Conservation (phyloP, 139 green algal genomes). For the Chlorella sp. region DNA sequence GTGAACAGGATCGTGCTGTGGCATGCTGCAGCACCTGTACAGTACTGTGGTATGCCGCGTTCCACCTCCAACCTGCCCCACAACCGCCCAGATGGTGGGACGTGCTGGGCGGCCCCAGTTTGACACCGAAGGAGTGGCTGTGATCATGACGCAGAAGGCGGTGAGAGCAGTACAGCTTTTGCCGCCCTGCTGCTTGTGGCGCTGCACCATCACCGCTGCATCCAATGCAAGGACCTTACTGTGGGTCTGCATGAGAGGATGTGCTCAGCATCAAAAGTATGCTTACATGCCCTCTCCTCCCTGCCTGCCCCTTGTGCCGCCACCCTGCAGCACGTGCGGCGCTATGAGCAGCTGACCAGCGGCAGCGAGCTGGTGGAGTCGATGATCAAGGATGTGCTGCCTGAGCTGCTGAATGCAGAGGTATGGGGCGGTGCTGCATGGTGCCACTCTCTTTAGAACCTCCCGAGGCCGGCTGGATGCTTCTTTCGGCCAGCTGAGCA, state of each 20-base stretch:
- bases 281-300: background rate
- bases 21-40: too few species aligned
- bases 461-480: too few species aligned
- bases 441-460: too few species aligned
- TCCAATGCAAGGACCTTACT: too few species aligned
- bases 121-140: slow-evolving; percentile 87
- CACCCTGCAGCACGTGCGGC: slow-evolving; percentile 41
- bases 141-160: slow-evolving; percentile 93
- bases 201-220: too few species aligned
- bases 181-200: too few species aligned
- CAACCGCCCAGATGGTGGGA: slow-evolving; percentile 82
- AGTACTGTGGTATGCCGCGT: too few species aligned
- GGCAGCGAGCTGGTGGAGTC: slow-evolving; percentile 36
- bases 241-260: too few species aligned
- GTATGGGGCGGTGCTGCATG: too few species aligned
- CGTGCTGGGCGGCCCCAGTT: slow-evolving; percentile 94
- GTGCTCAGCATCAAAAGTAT: background rate
- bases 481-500: too few species aligned
- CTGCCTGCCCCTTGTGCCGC: background rate
- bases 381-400: slow-evolving; percentile 54
- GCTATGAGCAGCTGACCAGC: slow-evolving; percentile 70
- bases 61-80: too few species aligned
- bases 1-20: too few species aligned
- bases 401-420: slow-evolving; percentile 87
- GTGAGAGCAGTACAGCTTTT: slow-evolving; percentile 32